Evolutionary conservation across 2,329 filamentous ascomycete genomes (phyloP).

Genomic region (Curvularia verruculosa): DNA sequence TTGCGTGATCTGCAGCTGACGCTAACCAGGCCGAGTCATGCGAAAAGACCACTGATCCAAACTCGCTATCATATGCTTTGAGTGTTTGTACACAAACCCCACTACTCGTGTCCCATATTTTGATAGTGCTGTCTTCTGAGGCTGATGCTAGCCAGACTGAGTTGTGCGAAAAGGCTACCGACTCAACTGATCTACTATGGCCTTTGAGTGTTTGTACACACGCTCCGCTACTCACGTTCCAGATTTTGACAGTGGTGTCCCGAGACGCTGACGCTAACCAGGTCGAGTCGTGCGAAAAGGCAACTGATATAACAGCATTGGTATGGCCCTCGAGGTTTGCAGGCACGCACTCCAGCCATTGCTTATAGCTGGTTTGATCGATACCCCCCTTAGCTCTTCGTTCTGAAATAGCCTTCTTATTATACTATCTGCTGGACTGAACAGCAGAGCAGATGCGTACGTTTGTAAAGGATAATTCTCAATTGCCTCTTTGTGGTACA

Average conservation of each 20-base stretch:
- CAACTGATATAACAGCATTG: constrained; percentile 11
- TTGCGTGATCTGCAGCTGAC: background rate
- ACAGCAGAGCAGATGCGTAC: constrained; percentile 9
- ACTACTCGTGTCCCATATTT: background rate
- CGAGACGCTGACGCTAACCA: background rate
- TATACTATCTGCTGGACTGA: background rate
- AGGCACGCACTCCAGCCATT: constrained; percentile 10
- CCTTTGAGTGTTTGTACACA: background rate
- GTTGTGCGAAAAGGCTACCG: background rate
- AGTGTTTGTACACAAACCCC: background rate
- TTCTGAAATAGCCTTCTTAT: background rate
- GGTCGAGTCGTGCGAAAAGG: constrained; percentile 8
- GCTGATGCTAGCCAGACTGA: background rate
- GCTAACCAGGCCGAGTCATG: background rate
- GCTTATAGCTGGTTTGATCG: background rate
- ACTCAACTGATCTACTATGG: background rate
- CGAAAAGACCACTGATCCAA: background rate
- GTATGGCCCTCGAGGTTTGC: constrained; percentile 28
- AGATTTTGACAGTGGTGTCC: background rate
- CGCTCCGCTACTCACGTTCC: background rate
- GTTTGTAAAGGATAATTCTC: constrained; percentile 11
- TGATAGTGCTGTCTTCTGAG: background rate
- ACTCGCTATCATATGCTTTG: no score
- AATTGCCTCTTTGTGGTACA: constrained; percentile 23
- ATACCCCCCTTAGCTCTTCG: background rate